phyloP scores from a whole-genome alignment of 805 yeast species.

The Starmera dryadoides region DNA sequence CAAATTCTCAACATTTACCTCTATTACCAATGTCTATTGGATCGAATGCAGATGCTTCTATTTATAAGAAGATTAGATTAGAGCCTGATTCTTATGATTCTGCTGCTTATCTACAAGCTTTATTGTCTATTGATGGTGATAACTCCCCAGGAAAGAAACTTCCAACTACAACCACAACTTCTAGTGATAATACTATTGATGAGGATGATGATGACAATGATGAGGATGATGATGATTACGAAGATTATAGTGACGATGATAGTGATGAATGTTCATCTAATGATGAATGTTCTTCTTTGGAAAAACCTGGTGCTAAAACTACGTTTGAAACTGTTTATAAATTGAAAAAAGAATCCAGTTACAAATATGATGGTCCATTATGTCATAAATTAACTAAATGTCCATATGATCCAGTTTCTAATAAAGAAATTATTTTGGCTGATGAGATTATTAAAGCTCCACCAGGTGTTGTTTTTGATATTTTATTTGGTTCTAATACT shows the following conservation, averaged over 20 bases:
- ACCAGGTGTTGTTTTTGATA: slow-evolving; percentile 62
- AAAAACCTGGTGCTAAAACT: slow-evolving; percentile 2
- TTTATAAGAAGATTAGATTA: slow-evolving; percentile 12
- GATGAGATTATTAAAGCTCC: slow-evolving; percentile 58
- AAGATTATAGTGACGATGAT: slow-evolving; percentile 13
- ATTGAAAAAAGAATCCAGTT: slow-evolving; percentile 32
- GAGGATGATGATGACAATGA: slow-evolving; percentile 24
- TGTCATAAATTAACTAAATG: slow-evolving; percentile 52
- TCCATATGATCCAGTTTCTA: slow-evolving; percentile 33
- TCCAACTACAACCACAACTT: slow-evolving; percentile 16
- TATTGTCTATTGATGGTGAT: slow-evolving; percentile 39
- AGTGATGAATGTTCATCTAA: slow-evolving; percentile 15
- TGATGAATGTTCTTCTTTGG: slow-evolving; percentile 7
- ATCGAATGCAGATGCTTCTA: slow-evolving; percentile 8
- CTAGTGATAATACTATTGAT: slow-evolving; percentile 12
- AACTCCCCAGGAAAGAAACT: slow-evolving; percentile 11
- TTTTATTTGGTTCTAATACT: slow-evolving; percentile 61
- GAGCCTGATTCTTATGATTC: slow-evolving; percentile 11
- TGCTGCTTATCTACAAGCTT: slow-evolving; percentile 24
- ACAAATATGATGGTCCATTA: slow-evolving; percentile 55
- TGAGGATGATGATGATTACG: slow-evolving; percentile 17
- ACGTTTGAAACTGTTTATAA: slow-evolving; percentile 22
- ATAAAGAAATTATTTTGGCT: slow-evolving; percentile 46
- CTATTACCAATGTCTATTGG: background rate
- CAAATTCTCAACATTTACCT: background rate